Conservation (phyloP, 129 eudicot genomes). For the Lonicera japonica region DNA sequence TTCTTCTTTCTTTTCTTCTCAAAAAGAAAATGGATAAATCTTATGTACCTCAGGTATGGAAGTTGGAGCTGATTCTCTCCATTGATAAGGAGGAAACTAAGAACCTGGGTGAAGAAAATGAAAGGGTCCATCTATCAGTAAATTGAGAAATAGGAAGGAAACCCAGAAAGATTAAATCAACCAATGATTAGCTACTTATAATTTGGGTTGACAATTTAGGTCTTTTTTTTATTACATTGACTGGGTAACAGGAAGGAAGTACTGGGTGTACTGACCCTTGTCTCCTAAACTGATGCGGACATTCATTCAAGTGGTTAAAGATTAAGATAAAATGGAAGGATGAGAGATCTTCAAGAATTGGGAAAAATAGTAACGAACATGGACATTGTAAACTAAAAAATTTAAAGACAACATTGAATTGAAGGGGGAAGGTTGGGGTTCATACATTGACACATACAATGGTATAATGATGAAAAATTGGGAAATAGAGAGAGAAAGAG, state of each 20-base stretch:
- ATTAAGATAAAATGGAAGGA: not conserved
- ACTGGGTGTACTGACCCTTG: constrained; percentile 2
- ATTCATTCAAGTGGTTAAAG: not conserved
- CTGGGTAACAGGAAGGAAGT: not conserved
- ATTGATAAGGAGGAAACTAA: not conserved
- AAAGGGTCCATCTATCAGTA: not conserved
- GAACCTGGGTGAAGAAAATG: constrained; percentile 1
- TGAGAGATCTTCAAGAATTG: not conserved
- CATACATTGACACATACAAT: constrained; percentile 2
- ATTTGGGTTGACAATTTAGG: not conserved
- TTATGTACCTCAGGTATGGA: not conserved
- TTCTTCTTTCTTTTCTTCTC: too few relatives aligned
- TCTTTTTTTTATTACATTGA: not conserved
- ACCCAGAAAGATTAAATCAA: not conserved
- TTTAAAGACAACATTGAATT: not conserved
- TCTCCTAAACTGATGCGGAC: not conserved
- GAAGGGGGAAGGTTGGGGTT: constrained; percentile 1
- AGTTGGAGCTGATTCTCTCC: not conserved
- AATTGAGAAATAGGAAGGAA: constrained; percentile 2
- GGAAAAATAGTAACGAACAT: not conserved
- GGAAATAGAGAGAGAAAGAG: not conserved
- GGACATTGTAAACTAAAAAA: not conserved
- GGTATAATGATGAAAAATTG: not conserved
- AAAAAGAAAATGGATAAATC: not conserved
- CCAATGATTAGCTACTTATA: not conserved